phyloP scores from a whole-genome alignment of 352 stramenopile species.

The Pilasporangium apinafurcum region DNA sequence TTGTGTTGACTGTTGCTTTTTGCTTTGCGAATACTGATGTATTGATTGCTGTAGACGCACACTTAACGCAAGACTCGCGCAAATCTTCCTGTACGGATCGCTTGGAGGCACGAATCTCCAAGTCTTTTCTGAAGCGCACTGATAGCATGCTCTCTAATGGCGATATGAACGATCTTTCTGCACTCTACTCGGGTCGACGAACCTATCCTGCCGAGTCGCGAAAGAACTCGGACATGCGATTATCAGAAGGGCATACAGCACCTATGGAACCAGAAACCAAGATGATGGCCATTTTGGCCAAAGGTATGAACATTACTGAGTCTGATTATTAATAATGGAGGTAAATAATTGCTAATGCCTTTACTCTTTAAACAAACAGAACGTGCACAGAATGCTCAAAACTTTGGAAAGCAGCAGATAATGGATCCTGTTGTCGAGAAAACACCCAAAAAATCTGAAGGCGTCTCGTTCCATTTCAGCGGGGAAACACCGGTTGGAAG shows the following conservation, averaged over 20 bases:
- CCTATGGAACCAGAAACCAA: slow-evolving; percentile 19
- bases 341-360: background rate
- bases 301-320: slow-evolving; percentile 3
- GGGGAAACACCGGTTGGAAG: too few species aligned
- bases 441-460: slow-evolving; percentile 8
- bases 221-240: slow-evolving; percentile 33
- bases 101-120: slow-evolving; percentile 63
- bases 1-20: too few species aligned
- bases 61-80: slow-evolving; percentile 12
- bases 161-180: slow-evolving; percentile 29
- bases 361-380: slow-evolving; percentile 12
- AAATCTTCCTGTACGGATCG: slow-evolving; percentile 41
- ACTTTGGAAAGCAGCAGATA: slow-evolving; percentile 5
- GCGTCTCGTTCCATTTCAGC: slow-evolving; percentile 62
- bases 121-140: slow-evolving; percentile 27
- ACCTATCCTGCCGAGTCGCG: slow-evolving; percentile 62
- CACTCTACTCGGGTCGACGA: slow-evolving; percentile 49
- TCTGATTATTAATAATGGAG: background rate
- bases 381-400: slow-evolving; percentile 1
- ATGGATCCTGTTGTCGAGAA: slow-evolving; percentile 16
- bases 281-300: slow-evolving; percentile 28
- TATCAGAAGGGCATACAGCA: slow-evolving; percentile 22
- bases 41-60: slow-evolving; percentile 4
- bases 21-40: too few species aligned
- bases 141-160: slow-evolving; percentile 16